Percentiles rank a stretch among this genome's conserved stretches.
Conservation (phyloP, 352 stramenopile species). For the Phytopythium litorale region DNA sequence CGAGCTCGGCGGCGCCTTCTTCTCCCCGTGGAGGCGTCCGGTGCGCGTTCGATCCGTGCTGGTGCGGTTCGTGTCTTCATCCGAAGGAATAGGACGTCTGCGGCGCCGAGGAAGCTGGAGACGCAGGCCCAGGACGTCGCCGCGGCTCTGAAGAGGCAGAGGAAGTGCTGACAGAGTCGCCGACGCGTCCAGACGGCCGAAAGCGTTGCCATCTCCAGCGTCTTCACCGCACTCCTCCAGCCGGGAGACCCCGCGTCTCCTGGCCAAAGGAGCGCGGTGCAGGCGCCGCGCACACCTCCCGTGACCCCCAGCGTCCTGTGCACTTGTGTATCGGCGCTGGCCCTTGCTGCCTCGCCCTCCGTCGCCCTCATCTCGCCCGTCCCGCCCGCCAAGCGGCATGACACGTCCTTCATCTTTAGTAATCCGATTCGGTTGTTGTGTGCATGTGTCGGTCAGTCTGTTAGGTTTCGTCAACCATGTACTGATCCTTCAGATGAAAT, state of each 20-base stretch:
- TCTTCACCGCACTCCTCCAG: background rate
- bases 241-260: background rate
- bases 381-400: conserved; percentile 23
- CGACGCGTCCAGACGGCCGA: background rate
- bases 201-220: background rate
- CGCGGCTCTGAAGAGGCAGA: conserved; percentile 4
- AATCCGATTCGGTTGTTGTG: conserved; percentile 81
- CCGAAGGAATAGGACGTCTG: conserved; percentile 3
- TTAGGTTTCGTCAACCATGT: conserved; percentile 3
- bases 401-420: conserved; percentile 69
- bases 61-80: background rate
- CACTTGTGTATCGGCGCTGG: background rate
- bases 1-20: background rate
- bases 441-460: too few species aligned
- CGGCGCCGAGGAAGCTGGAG: background rate
- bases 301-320: background rate
- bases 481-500: conserved; percentile 5
- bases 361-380: background rate
- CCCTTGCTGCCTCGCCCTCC: background rate
- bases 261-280: background rate
- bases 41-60: background rate
- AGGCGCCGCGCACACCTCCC: conserved; percentile 2
- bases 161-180: conserved; percentile 2
- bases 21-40: conserved; percentile 4
- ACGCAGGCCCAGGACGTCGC: background rate